A percentile compares a stretch with the other conserved stretches of the same genome.
Evolutionary conservation across 495 filamentous ascomycete species (phyloP).

Genomic region (Tuber magnatum): DNA sequence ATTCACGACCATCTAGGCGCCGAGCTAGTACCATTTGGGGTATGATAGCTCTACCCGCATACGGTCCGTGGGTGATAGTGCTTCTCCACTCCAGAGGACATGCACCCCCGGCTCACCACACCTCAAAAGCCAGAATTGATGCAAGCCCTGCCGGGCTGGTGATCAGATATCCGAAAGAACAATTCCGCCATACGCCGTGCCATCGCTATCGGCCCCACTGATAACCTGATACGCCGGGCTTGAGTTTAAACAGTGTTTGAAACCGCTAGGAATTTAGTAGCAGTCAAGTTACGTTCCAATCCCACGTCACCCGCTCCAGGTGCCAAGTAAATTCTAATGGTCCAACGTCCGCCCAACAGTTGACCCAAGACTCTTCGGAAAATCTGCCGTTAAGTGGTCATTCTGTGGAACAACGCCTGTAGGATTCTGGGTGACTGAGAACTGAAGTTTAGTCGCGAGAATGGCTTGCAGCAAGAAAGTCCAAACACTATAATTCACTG

Average conservation of each 20-base stretch:
- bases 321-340: conserved; percentile 49
- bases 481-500: neutral
- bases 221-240: conserved; percentile 46
- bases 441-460: conserved; percentile 1
- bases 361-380: conserved; percentile 46
- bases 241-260: conserved; percentile 51
- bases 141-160: conserved; percentile 49
- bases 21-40: conserved; percentile 47
- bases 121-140: conserved; percentile 54
- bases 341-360: conserved; percentile 47
- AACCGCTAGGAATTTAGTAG: conserved; percentile 52
- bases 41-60: conserved; percentile 50
- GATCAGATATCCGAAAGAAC: conserved; percentile 50
- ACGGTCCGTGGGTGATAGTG: conserved; percentile 52
- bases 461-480: conserved; percentile 7
- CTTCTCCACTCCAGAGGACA: conserved; percentile 51
- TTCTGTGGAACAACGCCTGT: conserved; percentile 46
- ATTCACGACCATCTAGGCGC: conserved; percentile 55
- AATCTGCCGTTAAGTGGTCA: conserved; percentile 46
- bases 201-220: conserved; percentile 48
- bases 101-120: conserved; percentile 53
- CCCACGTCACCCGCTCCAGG: conserved; percentile 45
- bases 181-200: conserved; percentile 48
- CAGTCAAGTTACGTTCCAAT: conserved; percentile 54
- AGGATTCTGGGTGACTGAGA: conserved; percentile 23